phyloP scores from a whole-genome alignment of 352 stramenopile genomes.

The Phytophthora pisi region DNA sequence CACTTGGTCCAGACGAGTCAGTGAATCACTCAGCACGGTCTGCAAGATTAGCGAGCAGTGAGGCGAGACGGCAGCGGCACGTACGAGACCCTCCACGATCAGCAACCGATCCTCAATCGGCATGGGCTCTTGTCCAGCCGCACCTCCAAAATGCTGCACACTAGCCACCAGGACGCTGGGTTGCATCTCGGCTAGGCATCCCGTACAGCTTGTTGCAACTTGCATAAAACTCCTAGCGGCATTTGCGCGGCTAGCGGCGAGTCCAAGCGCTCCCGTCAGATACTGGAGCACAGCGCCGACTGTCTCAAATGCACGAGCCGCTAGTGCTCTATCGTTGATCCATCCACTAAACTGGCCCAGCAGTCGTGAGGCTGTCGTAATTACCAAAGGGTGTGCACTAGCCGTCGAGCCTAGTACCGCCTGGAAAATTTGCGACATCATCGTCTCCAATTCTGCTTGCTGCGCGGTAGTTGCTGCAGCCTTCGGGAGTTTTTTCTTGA shows the following conservation, averaged over 20 bases:
- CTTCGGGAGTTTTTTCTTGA: conserved; percentile 55
- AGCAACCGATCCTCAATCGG: conserved; percentile 60
- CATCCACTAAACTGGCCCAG: conserved; percentile 64
- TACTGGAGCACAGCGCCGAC: conserved; percentile 58
- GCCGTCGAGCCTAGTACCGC: conserved; percentile 37
- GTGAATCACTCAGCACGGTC: conserved; percentile 48
- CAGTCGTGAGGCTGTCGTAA: conserved; percentile 51
- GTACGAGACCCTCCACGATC: conserved; percentile 71
- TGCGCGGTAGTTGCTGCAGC: conserved; percentile 21
- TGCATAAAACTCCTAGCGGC: conserved; percentile 81
- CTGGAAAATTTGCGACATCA: conserved; percentile 56
- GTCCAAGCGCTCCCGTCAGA: conserved; percentile 51
- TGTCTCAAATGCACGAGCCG: conserved; percentile 41
- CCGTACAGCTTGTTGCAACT: conserved; percentile 54
- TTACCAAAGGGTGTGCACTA: conserved; percentile 48
- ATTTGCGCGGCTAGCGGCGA: conserved; percentile 43
- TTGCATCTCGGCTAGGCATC: conserved; percentile 51
- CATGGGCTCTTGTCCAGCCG: conserved; percentile 32
- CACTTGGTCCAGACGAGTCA: conserved; percentile 56
- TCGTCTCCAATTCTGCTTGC: conserved; percentile 42
- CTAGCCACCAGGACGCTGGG: conserved; percentile 49
- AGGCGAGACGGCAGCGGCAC: conserved; percentile 48
- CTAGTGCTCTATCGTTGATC: conserved; percentile 53
- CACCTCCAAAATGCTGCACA: conserved; percentile 49
- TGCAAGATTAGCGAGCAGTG: conserved; percentile 63